Evolutionary conservation across 805 yeast species (phyloP).

Genomic region (Torulaspora delbrueckii): DNA sequence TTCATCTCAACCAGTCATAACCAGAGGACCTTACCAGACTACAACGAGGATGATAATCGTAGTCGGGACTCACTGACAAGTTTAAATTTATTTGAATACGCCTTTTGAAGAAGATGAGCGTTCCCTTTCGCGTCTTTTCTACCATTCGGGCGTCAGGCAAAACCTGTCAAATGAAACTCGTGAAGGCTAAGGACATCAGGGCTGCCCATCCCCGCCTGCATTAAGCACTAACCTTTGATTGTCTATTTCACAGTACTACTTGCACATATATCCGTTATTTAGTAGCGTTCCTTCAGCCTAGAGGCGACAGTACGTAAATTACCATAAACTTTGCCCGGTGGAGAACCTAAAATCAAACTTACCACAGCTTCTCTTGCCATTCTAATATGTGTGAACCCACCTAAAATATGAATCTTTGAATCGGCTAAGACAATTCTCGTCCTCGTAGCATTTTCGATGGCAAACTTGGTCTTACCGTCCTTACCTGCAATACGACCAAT

Average conservation of each 20-base stretch:
- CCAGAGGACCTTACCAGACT: neutral
- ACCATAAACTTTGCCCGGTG: constrained; percentile 98
- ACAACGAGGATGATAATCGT: neutral
- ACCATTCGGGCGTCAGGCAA: neutral
- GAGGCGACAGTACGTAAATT: constrained; percentile 95
- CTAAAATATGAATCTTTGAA: constrained; percentile 90
- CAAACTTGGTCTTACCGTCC: constrained; percentile 97
- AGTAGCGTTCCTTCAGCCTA: constrained; percentile 93
- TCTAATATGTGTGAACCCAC: constrained; percentile 94
- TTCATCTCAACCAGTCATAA: constrained; percentile 11
- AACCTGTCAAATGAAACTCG: neutral
- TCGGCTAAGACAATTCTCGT: constrained; percentile 98
- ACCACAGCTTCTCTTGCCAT: constrained; percentile 99
- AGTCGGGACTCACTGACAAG: neutral
- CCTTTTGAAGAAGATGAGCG: neutral
- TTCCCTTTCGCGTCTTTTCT: neutral
- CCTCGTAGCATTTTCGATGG: constrained; percentile 96
- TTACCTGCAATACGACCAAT: constrained; percentile 99
- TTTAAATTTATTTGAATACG: neutral
- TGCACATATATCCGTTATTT: constrained; percentile 5
- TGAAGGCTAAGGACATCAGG: neutral
- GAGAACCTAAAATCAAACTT: constrained; percentile 90
- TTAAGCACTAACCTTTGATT: neutral
- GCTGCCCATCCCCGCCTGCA: too few relatives aligned
- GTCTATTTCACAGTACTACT: constrained; percentile 3